Base-by-base conservation (phyloP, 1,139 yeast genomes). In the Schwanniomyces etchellsii region DNA sequence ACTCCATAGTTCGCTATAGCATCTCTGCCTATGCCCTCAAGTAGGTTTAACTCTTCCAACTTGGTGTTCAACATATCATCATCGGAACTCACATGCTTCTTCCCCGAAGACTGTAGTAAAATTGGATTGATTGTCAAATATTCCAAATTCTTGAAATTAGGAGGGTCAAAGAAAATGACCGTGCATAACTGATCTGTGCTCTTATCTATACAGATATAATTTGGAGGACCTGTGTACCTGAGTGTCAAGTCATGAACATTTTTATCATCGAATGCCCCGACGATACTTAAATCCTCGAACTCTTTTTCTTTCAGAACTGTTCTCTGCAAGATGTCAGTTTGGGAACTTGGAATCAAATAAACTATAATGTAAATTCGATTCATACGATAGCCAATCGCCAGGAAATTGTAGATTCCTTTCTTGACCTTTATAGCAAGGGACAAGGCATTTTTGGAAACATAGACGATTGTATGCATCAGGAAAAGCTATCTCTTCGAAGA, bases 81-180 rank as follows among this genome's bases (percentile, higher is more conserved):
- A 14, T 36, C 34, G 2, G 28, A 20, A 15, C 35, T 33, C 10
- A 36, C 24, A 10, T 31, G 23, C 10, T 24, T 17, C 9, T 23
- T 39, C 24, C 39, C 63, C 52, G 70, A 65, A 2, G 81, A 68
- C 39, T 81, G 88, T 30, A 81, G 67, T 20, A 74, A 64, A 24
- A 81, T 82, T 0, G 96, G 95, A 15, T 69, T 62, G 4, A 83
- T 56, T 0, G 96, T 80, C 43, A 78, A 82, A 51, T 83, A 86
- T 45, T 89, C 96, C 67, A 91, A 70, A 37, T 75, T 71, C 26
- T 66, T 65, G 16, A 83, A 77, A 30, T 74, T 71, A 0, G 97
- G 97, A 1, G 94, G 84, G 20, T 74, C 74, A 51, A 78, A 89
- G 12, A 72, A 44, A 2, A 89, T 62, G 2, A 85, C 48, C 17